Conservation (phyloP, 345 rosid species). For the Pistacia vera region DNA sequence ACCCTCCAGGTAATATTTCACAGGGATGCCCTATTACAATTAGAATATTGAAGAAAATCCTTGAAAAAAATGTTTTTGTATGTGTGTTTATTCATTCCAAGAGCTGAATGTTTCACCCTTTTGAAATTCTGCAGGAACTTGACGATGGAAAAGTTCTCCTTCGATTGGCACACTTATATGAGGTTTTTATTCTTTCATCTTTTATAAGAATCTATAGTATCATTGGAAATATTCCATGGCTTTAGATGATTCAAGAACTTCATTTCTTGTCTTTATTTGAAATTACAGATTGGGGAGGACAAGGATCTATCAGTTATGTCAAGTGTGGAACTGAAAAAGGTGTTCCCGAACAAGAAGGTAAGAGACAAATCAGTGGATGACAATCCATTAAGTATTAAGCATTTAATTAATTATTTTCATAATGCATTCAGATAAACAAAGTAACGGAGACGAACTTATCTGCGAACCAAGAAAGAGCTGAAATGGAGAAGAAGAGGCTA, state of each 20-base stretch:
- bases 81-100: neutral
- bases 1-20: slow-evolving; percentile 40
- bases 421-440: slow-evolving; percentile 36
- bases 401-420: neutral
- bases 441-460: slow-evolving; percentile 50
- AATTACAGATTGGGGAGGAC: slow-evolving; percentile 73
- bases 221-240: neutral
- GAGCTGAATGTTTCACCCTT: neutral
- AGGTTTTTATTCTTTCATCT: slow-evolving; percentile 28
- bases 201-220: neutral
- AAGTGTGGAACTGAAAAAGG: slow-evolving; percentile 63
- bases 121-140: slow-evolving; percentile 38
- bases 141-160: slow-evolving; percentile 47
- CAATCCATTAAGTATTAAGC: neutral
- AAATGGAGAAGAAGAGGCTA: slow-evolving; percentile 65
- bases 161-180: slow-evolving; percentile 54
- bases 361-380: neutral
- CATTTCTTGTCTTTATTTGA: neutral
- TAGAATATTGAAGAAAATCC: neutral
- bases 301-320: slow-evolving; percentile 67
- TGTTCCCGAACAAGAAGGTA: slow-evolving; percentile 67
- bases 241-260: too few species aligned
- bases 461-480: slow-evolving; percentile 58
- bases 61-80: neutral
- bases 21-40: too few species aligned